Base-by-base conservation (phyloP, 768 basidiomycete genomes). In the Rhodotorula sphaerocarpa region DNA sequence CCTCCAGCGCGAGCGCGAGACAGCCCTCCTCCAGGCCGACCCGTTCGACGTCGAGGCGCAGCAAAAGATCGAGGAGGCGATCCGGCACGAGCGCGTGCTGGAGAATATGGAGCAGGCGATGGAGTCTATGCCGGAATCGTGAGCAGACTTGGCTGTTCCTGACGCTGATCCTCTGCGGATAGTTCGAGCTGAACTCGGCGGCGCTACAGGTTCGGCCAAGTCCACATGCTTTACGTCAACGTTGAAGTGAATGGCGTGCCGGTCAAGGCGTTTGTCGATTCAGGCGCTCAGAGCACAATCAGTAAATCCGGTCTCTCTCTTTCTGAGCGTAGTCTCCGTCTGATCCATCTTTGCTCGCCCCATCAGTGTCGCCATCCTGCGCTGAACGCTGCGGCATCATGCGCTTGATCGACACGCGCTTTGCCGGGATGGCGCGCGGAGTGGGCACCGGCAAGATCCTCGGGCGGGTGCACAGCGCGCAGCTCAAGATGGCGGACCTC, bases 221-320 rank as follows among this genome's bases (percentile, higher is more conserved):
- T 99, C 36, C 86, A 84, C 4, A 99, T 99, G 95, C 85, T 99
- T 59, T 99, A 95, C 70, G 87, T 97, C 66, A 82, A 85, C 30
- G 84, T 91, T 0, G 95, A 96, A 72, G 90, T 99, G 3, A 99
- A 99, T 72, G 86, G 86, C 2, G 80, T 81, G 63, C 86, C 86
- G 6, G 84, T 97, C 42, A 92, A 90, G 75, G 95, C 95, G 1
- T 99, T 99, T 70, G 95, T 99, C 46, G 95, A 99, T 74, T 95
- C 90, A 67, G 95, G 93, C 45, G 95, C 95, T 16, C 95, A 99
- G 72, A 83, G 84, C 66, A 99, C 93, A 3, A 96, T 96, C 77
- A 96, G 92, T 92, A 71, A 71, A 86, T 45, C 39, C 44, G n/a
- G 20, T 28, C 5, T 47, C 6, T 3, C 41, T 28, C 33, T 28